Evolutionary conservation across 2,329 filamentous ascomycete genomes (phyloP).

Genomic region (Nectriaceae sp.): DNA sequence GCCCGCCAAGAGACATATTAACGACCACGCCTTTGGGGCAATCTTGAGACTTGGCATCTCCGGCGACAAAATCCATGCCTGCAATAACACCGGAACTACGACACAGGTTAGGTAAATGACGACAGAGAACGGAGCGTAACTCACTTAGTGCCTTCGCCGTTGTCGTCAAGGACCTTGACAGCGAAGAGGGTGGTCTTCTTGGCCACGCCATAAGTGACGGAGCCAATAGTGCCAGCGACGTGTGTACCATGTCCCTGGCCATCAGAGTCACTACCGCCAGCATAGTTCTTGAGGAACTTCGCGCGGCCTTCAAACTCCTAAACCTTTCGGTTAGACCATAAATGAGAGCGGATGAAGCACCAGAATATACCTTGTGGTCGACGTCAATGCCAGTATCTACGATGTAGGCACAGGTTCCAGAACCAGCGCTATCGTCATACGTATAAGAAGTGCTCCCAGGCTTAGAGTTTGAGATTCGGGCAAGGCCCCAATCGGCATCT

Average conservation of each 20-base stretch:
- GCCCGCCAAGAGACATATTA: slow-evolving; percentile 58
- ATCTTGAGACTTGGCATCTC: slow-evolving; percentile 55
- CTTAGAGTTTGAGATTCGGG: slow-evolving; percentile 44
- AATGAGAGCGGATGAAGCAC: neutral
- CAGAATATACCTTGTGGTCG: slow-evolving; percentile 38
- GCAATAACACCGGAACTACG: slow-evolving; percentile 14
- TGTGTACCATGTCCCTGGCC: slow-evolving; percentile 49
- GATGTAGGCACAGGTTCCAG: slow-evolving; percentile 50
- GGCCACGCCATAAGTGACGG: slow-evolving; percentile 46
- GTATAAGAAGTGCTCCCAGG: slow-evolving; percentile 37
- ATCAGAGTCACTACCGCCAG: slow-evolving; percentile 36
- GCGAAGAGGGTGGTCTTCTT: slow-evolving; percentile 45
- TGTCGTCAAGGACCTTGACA: slow-evolving; percentile 47
- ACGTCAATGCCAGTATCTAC: slow-evolving; percentile 56
- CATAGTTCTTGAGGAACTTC: slow-evolving; percentile 37
- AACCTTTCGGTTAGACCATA: slow-evolving; percentile 3
- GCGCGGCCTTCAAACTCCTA: slow-evolving; percentile 46
- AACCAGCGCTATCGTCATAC: slow-evolving; percentile 44
- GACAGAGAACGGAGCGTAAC: slow-evolving; percentile 21
- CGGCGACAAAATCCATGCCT: slow-evolving; percentile 45
- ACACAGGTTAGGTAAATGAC: neutral
- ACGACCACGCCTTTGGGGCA: slow-evolving; percentile 47
- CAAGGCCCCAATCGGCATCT: slow-evolving; percentile 46
- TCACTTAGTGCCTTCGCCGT: slow-evolving; percentile 39
- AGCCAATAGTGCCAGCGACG: slow-evolving; percentile 47